Conservation (phyloP, 495 filamentous ascomycete genomes). For the Hypoxylon cercidicola region DNA sequence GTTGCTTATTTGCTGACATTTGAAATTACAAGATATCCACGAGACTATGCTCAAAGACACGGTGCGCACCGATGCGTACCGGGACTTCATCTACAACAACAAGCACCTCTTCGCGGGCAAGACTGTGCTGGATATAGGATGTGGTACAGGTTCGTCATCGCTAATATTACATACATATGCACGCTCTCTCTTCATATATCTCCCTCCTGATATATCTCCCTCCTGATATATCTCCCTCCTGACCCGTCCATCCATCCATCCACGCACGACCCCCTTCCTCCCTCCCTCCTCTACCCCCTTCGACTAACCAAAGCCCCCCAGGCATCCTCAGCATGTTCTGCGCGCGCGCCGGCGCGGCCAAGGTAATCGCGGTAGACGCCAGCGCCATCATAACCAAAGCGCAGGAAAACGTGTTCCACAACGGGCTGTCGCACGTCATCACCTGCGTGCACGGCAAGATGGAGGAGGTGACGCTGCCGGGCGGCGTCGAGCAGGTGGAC, state of each 20-base stretch:
- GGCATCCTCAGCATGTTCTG: conserved; percentile 87
- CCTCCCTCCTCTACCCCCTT: neutral
- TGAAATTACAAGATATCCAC: conserved; percentile 72
- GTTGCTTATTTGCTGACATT: neutral
- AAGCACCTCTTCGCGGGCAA: conserved; percentile 97
- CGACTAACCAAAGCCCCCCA: neutral
- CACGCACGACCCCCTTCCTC: conserved; percentile 15
- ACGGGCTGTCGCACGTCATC: conserved; percentile 84
- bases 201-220: too few species aligned
- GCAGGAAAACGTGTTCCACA: conserved; percentile 85
- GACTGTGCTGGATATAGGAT: conserved; percentile 96
- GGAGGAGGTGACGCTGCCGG: conserved; percentile 89
- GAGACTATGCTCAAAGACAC: conserved; percentile 96
- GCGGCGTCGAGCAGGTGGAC: conserved; percentile 81
- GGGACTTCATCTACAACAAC: conserved; percentile 97
- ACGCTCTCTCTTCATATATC: too few species aligned
- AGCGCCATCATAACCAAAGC: conserved; percentile 97
- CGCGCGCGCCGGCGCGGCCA: conserved; percentile 89
- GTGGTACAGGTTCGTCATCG: conserved; percentile 76
- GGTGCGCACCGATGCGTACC: conserved; percentile 93
- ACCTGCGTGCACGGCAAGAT: conserved; percentile 94
- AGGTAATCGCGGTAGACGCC: conserved; percentile 97
- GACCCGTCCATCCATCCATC: too few species aligned
- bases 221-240: too few species aligned
- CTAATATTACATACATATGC: too few species aligned